Base-by-base conservation (phyloP, 78 protist species). In the Dictyostelium firmibasis region DNA sequence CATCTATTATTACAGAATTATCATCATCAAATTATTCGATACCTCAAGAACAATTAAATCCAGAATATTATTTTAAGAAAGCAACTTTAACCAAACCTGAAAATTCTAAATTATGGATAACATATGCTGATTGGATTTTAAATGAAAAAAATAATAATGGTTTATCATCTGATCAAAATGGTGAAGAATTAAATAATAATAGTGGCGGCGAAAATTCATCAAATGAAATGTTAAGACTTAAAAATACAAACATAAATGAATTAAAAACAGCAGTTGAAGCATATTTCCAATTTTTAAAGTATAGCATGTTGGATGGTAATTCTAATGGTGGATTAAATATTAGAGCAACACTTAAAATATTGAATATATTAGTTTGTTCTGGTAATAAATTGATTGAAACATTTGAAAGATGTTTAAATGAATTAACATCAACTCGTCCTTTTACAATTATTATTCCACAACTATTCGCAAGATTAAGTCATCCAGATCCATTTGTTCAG, bases 361-460 rank as follows among this genome's bases (percentile, higher is more conserved):
- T 92, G n/a, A 92, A 79, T 16, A 60, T 92, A 7, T 50, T 92
- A 4, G 83, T 79, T 20, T 82, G 72, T 38, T 74, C 76, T 31
- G 88, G 84, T 18, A 41, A 9, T 10, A 43, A 81, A 47, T n/a
- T 92, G 11, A 3, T 6, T 0, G 86, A 81, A 1, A 50, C 41
- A 8, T 89, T 85, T 83, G 89, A 83, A 25, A 36, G 27, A 31
- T 85, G 86, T 69, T 23, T 85, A 10, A 38, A 14, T 9, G 60
- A 69, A 23, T 18, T 35, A 18, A 20, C 86, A 47, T 79, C 96
- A 50, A 41, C 70, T 27, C 75, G n/a, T 38, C 78, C 82, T n/a
- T 94, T 88, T n/a, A 47, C 60, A 10, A 57, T 31, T 27, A 88
- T 94, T 16, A 53, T 94, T 8, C 97, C 97, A 9, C 97, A 94